These are phyloP conservation scores for Plasmopara muralis DNA, from an alignment of 352 stramenopile species.

Conservation along the genomic window DNA sequence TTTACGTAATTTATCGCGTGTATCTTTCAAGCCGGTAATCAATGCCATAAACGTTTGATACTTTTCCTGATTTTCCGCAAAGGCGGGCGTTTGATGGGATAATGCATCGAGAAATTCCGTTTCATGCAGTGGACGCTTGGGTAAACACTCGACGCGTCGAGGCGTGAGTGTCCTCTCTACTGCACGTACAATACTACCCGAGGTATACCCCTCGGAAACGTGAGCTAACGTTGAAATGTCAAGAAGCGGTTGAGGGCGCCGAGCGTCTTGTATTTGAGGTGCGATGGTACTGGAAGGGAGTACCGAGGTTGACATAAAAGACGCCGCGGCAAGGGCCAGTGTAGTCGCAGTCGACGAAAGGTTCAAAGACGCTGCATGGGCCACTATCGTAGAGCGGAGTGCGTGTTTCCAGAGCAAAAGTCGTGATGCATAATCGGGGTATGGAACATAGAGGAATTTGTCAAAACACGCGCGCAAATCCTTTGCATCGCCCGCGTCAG, in stretches of 20 bases:
- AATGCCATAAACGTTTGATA: constrained; percentile 70
- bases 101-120: constrained; percentile 83
- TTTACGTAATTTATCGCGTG: constrained; percentile 60
- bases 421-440: constrained; percentile 87
- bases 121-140: constrained; percentile 71
- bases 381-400: constrained; percentile 47
- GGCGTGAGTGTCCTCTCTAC: constrained; percentile 77
- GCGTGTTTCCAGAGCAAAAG: constrained; percentile 86
- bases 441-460: constrained; percentile 90
- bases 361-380: constrained; percentile 25
- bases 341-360: constrained; percentile 17
- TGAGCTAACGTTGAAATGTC: constrained; percentile 87
- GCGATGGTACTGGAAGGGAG: constrained; percentile 1
- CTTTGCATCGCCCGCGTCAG: constrained; percentile 77
- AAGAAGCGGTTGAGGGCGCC: constrained; percentile 32
- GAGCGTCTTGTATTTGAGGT: constrained; percentile 13
- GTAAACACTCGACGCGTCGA: constrained; percentile 67
- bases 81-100: constrained; percentile 55
- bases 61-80: constrained; percentile 64
- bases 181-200: constrained; percentile 69
- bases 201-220: constrained; percentile 89
- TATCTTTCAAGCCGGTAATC: constrained; percentile 70
- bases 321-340: constrained; percentile 18
- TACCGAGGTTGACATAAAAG: constrained; percentile 11
- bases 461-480: constrained; percentile 89